Percentiles rank a stretch among this genome's conserved stretches.
Conservation (phyloP, 2,329 filamentous ascomycete genomes). For the Colletotrichum tofieldiae region DNA sequence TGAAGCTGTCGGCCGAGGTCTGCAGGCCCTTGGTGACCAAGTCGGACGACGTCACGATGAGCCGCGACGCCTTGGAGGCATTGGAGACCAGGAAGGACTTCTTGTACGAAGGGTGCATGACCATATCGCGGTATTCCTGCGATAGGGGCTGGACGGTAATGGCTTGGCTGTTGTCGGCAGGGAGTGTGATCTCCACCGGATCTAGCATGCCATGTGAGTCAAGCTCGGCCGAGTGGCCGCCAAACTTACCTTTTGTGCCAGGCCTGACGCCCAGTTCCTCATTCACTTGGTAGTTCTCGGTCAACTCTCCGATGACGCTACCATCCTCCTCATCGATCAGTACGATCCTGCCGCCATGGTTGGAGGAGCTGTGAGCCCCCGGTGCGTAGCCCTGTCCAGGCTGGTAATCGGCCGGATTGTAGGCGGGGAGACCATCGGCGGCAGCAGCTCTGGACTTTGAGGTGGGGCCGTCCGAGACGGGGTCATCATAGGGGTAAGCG, state of each 20-base stretch:
- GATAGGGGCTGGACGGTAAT: constrained; percentile 78
- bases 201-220: constrained; percentile 62
- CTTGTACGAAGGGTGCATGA: constrained; percentile 92
- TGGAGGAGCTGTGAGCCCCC: constrained; percentile 69
- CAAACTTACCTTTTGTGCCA: constrained; percentile 97
- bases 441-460: constrained; percentile 48
- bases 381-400: constrained; percentile 84
- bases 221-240: constrained; percentile 47
- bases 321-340: constrained; percentile 97
- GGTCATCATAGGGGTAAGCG: constrained; percentile 33
- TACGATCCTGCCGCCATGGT: constrained; percentile 84
- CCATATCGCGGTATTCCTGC: constrained; percentile 81
- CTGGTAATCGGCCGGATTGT: constrained; percentile 87
- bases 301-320: constrained; percentile 92
- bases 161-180: constrained; percentile 75
- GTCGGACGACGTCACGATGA: constrained; percentile 90
- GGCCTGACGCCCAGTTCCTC: constrained; percentile 83
- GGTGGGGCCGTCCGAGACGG: constrained; percentile 44
- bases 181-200: constrained; percentile 85
- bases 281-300: constrained; percentile 84
- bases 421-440: constrained; percentile 69
- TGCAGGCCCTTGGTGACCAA: constrained; percentile 85
- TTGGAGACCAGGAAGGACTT: constrained; percentile 89
- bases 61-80: constrained; percentile 88
- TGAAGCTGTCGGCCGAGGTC: constrained; percentile 84